Conservation (phyloP, 441 rosid species). For the Gossypium aridum region DNA sequence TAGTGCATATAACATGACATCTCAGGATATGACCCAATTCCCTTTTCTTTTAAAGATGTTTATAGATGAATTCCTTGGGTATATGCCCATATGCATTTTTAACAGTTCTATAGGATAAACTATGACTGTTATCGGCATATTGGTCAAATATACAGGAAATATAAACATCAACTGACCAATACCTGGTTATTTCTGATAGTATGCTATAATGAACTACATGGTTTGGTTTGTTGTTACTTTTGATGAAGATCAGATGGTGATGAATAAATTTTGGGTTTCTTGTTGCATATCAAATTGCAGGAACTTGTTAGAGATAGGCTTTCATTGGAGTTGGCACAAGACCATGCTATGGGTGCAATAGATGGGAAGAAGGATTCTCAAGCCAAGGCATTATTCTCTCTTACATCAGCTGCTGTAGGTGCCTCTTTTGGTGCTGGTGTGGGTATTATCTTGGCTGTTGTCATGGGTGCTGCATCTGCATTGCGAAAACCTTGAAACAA, state of each 20-base stretch:
- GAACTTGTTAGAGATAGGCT: constrained; percentile 77
- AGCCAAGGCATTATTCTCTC: constrained; percentile 60
- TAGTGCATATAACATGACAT: not conserved
- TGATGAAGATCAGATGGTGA: not conserved
- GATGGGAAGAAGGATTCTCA: constrained; percentile 34
- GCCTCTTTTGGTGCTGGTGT: constrained; percentile 94
- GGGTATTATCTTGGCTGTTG: constrained; percentile 84
- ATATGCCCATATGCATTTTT: not conserved
- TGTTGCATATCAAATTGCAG: constrained; percentile 30
- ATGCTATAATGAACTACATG: not conserved
- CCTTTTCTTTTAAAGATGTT: not conserved
- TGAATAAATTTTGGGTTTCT: not conserved
- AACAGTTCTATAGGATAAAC: not conserved
- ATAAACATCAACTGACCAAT: not conserved
- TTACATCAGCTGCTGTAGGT: constrained; percentile 83
- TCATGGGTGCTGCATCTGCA: constrained; percentile 97
- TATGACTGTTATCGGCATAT: not conserved
- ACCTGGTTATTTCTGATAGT: not conserved
- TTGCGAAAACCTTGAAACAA: constrained; percentile 91
- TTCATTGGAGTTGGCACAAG: constrained; percentile 52
- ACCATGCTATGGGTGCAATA: constrained; percentile 26
- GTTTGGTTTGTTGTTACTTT: constrained; percentile 3
- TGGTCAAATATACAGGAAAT: not conserved
- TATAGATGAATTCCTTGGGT: not conserved
- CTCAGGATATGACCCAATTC: not conserved